A percentile compares a stretch with the other conserved stretches of the same genome.
These are phyloP conservation scores for Mycogone perniciosa DNA, from an alignment of 2,329 filamentous ascomycete species.

Conservation along the genomic window DNA sequence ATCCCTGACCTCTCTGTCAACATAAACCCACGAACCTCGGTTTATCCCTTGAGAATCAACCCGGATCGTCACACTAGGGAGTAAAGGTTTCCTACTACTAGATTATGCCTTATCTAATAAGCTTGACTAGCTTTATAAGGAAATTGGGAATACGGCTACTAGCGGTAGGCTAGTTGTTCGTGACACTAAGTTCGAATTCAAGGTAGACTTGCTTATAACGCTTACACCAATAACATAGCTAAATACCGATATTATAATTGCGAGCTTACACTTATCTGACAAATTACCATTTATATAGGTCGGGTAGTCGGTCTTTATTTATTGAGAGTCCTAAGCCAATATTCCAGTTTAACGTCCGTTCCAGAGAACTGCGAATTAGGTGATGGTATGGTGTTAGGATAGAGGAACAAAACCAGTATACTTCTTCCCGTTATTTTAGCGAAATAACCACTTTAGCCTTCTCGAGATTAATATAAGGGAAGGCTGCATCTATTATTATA, in stretches of 20 bases:
- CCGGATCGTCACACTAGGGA: too few species aligned
- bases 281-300: slow-evolving; percentile 9
- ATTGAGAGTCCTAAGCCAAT: slow-evolving; percentile 1
- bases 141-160: not conserved
- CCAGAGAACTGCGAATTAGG: slow-evolving; percentile 3
- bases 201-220: not conserved
- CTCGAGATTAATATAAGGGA: slow-evolving; percentile 6
- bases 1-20: too few species aligned
- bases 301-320: slow-evolving; percentile 9
- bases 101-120: not conserved
- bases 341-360: slow-evolving; percentile 7
- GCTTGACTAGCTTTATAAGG: slow-evolving; percentile 2
- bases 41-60: too few species aligned
- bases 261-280: slow-evolving; percentile 12
- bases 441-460: slow-evolving; percentile 10
- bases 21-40: too few species aligned
- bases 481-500: slow-evolving; percentile 7
- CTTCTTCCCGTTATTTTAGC: slow-evolving; percentile 7
- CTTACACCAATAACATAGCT: not conserved
- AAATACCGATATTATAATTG: not conserved
- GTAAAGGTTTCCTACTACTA: not conserved
- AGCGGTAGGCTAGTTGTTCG: not conserved
- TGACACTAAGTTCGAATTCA: not conserved
- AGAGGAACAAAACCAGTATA: not conserved
- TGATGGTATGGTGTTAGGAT: slow-evolving; percentile 7